phyloP scores from a whole-genome alignment of 495 filamentous ascomycete genomes.

The Penicillium goetzii region DNA sequence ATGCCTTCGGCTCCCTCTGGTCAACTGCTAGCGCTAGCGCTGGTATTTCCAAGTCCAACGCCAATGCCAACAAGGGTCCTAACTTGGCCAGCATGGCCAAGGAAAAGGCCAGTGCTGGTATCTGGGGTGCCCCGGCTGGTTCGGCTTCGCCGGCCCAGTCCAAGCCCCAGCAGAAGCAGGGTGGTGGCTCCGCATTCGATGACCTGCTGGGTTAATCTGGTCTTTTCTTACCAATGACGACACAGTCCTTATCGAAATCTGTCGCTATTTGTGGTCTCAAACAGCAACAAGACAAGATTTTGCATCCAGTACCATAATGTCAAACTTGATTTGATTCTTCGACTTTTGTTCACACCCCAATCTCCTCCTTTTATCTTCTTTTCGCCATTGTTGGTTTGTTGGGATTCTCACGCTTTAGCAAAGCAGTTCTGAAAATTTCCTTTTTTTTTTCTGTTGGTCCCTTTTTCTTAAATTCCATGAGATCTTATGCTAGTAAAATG shows the following conservation, averaged over 20 bases:
- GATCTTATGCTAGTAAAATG: constrained; percentile 1
- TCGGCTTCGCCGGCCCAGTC: constrained; percentile 37
- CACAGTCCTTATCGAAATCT: neutral
- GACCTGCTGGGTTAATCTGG: constrained; percentile 63
- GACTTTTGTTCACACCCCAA: neutral
- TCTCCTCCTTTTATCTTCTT: neutral
- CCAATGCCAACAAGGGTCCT: constrained; percentile 66
- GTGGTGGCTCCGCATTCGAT: constrained; percentile 58
- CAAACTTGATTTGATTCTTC: constrained; percentile 4
- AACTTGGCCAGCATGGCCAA: constrained; percentile 91
- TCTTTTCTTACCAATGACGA: neutral
- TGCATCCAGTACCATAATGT: constrained; percentile 7
- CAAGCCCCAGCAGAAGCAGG: constrained; percentile 34
- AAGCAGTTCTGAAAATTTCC: constrained; percentile 22
- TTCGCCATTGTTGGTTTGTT: constrained; percentile 6
- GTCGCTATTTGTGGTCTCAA: neutral
- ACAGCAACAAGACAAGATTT: neutral
- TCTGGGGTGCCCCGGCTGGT: constrained; percentile 77
- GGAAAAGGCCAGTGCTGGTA: constrained; percentile 89
- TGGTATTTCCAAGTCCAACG: constrained; percentile 75
- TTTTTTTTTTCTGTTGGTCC: neutral
- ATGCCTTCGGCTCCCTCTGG: constrained; percentile 90
- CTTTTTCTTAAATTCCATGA: neutral
- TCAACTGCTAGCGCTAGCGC: constrained; percentile 72
- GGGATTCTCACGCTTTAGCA: constrained; percentile 18